A percentile compares a stretch with the other conserved stretches of the same genome.
These are phyloP conservation scores for Lojkania enalia DNA, from an alignment of 2,329 filamentous ascomycete genomes.

Conservation along the genomic window DNA sequence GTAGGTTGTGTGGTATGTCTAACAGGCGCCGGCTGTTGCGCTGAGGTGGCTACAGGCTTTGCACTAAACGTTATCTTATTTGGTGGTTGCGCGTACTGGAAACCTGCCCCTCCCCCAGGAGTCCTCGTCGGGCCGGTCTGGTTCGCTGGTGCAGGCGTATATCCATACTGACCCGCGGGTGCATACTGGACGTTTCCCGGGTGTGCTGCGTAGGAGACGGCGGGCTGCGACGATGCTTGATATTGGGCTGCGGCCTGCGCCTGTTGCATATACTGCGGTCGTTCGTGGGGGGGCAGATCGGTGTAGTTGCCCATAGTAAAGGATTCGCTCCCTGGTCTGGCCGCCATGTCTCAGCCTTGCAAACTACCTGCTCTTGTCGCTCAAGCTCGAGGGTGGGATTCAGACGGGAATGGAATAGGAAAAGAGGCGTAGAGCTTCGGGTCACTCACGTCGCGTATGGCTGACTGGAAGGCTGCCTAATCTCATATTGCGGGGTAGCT, in stretches of 20 bases:
- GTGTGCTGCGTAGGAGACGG: slow-evolving; percentile 27
- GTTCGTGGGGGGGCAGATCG: slow-evolving; percentile 50
- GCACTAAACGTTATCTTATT: slow-evolving; percentile 50
- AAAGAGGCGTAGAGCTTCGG: slow-evolving; percentile 5
- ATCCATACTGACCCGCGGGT: slow-evolving; percentile 31
- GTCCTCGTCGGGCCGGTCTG: slow-evolving; percentile 26
- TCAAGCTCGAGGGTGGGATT: slow-evolving; percentile 3
- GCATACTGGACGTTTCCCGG: slow-evolving; percentile 38
- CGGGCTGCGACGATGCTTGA: slow-evolving; percentile 21
- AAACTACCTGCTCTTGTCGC: neutral
- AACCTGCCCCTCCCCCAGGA: slow-evolving; percentile 21
- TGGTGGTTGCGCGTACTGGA: slow-evolving; percentile 48
- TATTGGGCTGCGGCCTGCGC: slow-evolving; percentile 23
- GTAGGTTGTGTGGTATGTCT: slow-evolving; percentile 31
- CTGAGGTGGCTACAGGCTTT: slow-evolving; percentile 36
- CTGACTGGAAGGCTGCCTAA: slow-evolving; percentile 43
- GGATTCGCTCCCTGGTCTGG: slow-evolving; percentile 34
- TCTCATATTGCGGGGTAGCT: slow-evolving; percentile 44
- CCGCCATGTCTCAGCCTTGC: slow-evolving; percentile 36
- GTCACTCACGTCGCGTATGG: slow-evolving; percentile 40
- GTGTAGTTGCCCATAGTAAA: slow-evolving; percentile 51
- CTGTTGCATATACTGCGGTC: slow-evolving; percentile 44
- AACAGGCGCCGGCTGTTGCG: slow-evolving; percentile 26
- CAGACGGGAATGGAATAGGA: too few relatives aligned
- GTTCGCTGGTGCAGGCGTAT: slow-evolving; percentile 30